Percentiles rank a stretch among this genome's conserved stretches.
Conservation (phyloP, 2,329 filamentous ascomycete species). For the Alternaria brassicicola region DNA sequence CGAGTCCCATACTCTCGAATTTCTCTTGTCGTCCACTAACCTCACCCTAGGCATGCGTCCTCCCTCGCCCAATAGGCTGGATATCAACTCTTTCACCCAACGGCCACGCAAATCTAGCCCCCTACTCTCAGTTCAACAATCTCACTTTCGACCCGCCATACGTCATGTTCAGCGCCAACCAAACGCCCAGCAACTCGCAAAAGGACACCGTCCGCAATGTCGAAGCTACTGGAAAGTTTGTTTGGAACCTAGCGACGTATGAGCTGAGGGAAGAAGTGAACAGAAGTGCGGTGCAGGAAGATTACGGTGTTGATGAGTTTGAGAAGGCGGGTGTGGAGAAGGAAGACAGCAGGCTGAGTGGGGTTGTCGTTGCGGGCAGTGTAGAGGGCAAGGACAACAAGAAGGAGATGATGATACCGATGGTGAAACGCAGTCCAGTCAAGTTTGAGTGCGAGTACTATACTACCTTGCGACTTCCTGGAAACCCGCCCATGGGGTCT, state of each 20-base stretch:
- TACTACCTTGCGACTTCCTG: slow-evolving; percentile 60
- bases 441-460: slow-evolving; percentile 65
- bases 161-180: slow-evolving; percentile 67
- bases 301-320: slow-evolving; percentile 62
- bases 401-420: slow-evolving; percentile 47
- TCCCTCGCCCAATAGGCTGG: slow-evolving; percentile 68
- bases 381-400: not conserved
- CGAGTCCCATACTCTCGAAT: not conserved
- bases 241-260: slow-evolving; percentile 66
- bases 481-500: slow-evolving; percentile 63
- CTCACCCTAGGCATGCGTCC: slow-evolving; percentile 57
- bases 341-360: slow-evolving; percentile 49
- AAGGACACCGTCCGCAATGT: slow-evolving; percentile 66
- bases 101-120: slow-evolving; percentile 62
- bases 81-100: slow-evolving; percentile 61
- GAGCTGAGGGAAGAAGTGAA: slow-evolving; percentile 63
- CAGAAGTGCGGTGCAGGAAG: slow-evolving; percentile 58
- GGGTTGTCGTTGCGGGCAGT: slow-evolving; percentile 26
- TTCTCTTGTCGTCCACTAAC: not conserved
- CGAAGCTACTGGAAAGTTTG: slow-evolving; percentile 62
- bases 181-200: slow-evolving; percentile 53
- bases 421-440: slow-evolving; percentile 62
- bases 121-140: slow-evolving; percentile 68
- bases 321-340: slow-evolving; percentile 57
- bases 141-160: slow-evolving; percentile 68